These are phyloP conservation scores for Hebeloma cylindrosporum DNA, from an alignment of 768 basidiomycete genomes.

Conservation along the genomic window DNA sequence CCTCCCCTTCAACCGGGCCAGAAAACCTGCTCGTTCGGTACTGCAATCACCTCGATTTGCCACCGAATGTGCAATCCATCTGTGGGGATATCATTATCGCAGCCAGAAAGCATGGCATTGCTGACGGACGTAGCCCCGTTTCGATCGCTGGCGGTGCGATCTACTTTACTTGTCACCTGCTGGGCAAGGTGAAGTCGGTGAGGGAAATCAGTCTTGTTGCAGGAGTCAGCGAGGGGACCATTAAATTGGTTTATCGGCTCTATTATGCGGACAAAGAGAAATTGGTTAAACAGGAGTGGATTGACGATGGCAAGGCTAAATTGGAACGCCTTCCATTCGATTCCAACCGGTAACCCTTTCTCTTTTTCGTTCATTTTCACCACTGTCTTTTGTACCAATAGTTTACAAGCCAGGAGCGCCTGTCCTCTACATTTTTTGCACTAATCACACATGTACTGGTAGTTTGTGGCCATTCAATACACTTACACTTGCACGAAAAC, in stretches of 20 bases:
- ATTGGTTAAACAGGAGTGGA: constrained; percentile 84
- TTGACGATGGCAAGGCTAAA: constrained; percentile 76
- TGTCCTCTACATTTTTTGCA: constrained; percentile 3
- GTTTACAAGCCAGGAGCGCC: constrained; percentile 1
- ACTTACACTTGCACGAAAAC: constrained; percentile 13
- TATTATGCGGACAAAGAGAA: constrained; percentile 74
- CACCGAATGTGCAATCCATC: constrained; percentile 78
- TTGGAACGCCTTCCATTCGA: constrained; percentile 44
- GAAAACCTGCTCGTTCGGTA: constrained; percentile 91
- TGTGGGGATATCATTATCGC: constrained; percentile 80
- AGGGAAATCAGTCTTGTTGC: constrained; percentile 90
- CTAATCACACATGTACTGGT: constrained; percentile 18
- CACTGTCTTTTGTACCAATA: constrained; percentile 21
- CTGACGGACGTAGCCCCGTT: constrained; percentile 91
- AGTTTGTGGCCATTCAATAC: constrained; percentile 20
- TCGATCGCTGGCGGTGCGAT: constrained; percentile 99
- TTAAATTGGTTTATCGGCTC: constrained; percentile 83
- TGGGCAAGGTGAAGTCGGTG: constrained; percentile 72
- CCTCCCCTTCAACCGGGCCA: constrained; percentile 62
- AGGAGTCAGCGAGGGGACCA: constrained; percentile 94
- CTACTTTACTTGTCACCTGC: constrained; percentile 84
- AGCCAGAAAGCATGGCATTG: constrained; percentile 81
- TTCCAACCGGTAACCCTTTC: constrained; percentile 33
- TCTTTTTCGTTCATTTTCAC: constrained; percentile 17
- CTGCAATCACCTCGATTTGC: constrained; percentile 89